A percentile compares a stretch with the other conserved stretches of the same genome.
Evolutionary conservation across 1,284 basidiomycete species (phyloP).

Genomic region (Marasmius fiardii): DNA sequence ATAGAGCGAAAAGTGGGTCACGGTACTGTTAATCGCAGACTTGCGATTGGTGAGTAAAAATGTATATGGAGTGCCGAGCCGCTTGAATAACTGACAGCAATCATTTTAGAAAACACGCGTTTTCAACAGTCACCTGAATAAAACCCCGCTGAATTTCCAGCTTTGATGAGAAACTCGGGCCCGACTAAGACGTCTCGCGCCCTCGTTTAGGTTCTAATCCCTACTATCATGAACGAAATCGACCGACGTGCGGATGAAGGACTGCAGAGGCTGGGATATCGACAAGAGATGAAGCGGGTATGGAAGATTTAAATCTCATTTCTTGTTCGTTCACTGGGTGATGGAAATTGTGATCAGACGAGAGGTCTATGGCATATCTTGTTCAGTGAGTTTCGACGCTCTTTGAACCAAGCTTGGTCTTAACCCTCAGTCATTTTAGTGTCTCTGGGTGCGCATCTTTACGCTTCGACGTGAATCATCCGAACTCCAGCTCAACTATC

Average conservation of each 20-base stretch:
- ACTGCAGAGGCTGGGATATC: background rate
- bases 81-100: background rate
- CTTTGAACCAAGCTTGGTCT: too few species aligned
- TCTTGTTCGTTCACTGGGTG: background rate
- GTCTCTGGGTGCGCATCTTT: background rate
- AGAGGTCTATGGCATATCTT: background rate
- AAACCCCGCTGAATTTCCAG: too few species aligned
- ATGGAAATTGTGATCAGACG: background rate
- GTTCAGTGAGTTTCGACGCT: background rate
- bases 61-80: background rate
- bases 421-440: background rate
- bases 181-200: too few species aligned
- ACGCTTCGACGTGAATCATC: too few species aligned
- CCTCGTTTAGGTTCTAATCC: too few species aligned
- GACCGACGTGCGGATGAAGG: background rate
- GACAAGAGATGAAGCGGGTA: conserved; percentile 1
- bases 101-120: conserved; percentile 8
- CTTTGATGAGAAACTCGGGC: too few species aligned
- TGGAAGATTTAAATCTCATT: background rate
- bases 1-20: too few species aligned
- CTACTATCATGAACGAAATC: background rate
- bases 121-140: too few species aligned
- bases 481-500: background rate
- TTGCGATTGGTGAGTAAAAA: conserved; percentile 12
- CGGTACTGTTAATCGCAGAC: conserved; percentile 9